Conservation (phyloP, 805 yeast species). For the Wickerhamomyces alni region DNA sequence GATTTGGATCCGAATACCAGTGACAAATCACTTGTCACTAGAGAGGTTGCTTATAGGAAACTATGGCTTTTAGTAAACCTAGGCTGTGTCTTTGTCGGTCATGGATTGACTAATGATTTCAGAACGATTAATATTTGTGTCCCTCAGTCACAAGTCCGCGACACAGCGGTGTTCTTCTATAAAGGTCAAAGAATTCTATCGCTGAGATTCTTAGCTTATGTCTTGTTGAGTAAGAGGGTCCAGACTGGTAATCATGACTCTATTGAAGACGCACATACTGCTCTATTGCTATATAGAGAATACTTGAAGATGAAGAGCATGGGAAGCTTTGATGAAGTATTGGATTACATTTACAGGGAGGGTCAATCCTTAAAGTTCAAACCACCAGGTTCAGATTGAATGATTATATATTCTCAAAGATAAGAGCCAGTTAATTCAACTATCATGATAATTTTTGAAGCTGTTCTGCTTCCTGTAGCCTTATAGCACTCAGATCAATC, state of each 20-base stretch:
- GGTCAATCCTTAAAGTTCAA: slow-evolving; percentile 36
- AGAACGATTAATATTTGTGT: slow-evolving; percentile 88
- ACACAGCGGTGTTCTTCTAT: slow-evolving; percentile 77
- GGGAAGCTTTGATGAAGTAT: slow-evolving; percentile 54
- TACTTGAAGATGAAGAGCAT: slow-evolving; percentile 54
- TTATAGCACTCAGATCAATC: slow-evolving; percentile 21
- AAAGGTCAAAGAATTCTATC: slow-evolving; percentile 76
- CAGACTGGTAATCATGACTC: slow-evolving; percentile 96
- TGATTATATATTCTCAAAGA: too few species aligned
- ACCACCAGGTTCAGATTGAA: slow-evolving; percentile 18
- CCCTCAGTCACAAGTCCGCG: slow-evolving; percentile 80
- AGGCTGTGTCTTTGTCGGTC: slow-evolving; percentile 93
- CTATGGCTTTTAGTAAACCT: slow-evolving; percentile 85
- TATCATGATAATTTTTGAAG: slow-evolving; percentile 15
- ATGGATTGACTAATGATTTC: slow-evolving; percentile 87
- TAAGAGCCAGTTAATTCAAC: too few species aligned
- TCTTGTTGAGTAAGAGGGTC: slow-evolving; percentile 64
- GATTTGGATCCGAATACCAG: slow-evolving; percentile 74
- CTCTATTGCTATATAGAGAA: slow-evolving; percentile 68
- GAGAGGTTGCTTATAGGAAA: slow-evolving; percentile 80
- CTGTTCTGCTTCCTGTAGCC: slow-evolving; percentile 16
- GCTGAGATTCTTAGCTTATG: slow-evolving; percentile 80
- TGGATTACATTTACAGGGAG: slow-evolving; percentile 65
- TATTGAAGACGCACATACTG: slow-evolving; percentile 90
- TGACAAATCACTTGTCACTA: slow-evolving; percentile 61